These are phyloP conservation scores for Colletotrichum tabaci DNA, from an alignment of 2,329 filamentous ascomycete genomes.

Conservation along the genomic window DNA sequence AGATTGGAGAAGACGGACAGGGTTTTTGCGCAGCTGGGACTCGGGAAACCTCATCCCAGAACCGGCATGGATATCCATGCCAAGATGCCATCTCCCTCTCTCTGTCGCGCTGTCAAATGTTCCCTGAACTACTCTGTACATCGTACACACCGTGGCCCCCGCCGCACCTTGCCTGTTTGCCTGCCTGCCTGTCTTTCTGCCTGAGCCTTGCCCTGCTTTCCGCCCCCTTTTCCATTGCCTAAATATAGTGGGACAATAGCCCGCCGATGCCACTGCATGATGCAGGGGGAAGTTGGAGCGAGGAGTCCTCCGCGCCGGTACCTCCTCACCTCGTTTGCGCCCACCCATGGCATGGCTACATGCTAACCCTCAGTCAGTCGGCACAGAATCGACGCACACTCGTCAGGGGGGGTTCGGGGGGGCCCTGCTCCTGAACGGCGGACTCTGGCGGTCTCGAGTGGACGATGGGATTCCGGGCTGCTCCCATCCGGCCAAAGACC, in stretches of 20 bases:
- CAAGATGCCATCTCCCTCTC: not conserved
- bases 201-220: not conserved
- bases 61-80: conserved; percentile 41
- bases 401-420: not conserved
- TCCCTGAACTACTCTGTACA: not conserved
- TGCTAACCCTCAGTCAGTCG: conserved; percentile 29
- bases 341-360: no score
- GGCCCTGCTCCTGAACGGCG: conserved; percentile 14
- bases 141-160: not conserved
- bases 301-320: conserved; percentile 8
- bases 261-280: conserved; percentile 40
- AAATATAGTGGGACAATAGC: conserved; percentile 39
- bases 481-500: conserved; percentile 22
- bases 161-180: not conserved
- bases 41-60: conserved; percentile 10
- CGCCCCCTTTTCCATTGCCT: conserved; percentile 13
- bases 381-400: conserved; percentile 7
- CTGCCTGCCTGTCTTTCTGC: not conserved
- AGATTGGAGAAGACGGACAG: conserved; percentile 25
- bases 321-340: conserved; percentile 26
- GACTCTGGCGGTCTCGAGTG: conserved; percentile 19
- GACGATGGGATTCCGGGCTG: not conserved
- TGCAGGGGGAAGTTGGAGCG: conserved; percentile 36
- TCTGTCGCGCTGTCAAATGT: not conserved
- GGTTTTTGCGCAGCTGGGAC: conserved; percentile 2